phyloP scores from a whole-genome alignment of 768 basidiomycete genomes.

The Filobasidium floriforme region DNA sequence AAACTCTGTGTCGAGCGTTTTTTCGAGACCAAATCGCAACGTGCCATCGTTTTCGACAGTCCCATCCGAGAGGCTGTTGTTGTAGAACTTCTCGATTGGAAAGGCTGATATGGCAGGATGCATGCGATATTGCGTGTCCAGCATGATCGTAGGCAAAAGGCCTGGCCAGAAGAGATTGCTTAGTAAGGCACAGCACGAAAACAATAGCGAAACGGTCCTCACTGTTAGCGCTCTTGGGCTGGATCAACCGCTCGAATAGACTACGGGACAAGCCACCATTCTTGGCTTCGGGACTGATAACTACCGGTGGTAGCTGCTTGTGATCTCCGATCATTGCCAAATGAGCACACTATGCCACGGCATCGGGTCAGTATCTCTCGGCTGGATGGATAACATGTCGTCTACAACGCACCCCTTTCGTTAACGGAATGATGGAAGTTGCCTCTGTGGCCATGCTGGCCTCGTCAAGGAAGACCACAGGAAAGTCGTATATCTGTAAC shows the following conservation, averaged over 20 bases:
- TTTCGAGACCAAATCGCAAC: slow-evolving; percentile 50
- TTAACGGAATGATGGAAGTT: slow-evolving; percentile 78
- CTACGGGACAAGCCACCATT: slow-evolving; percentile 68
- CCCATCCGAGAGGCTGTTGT: slow-evolving; percentile 62
- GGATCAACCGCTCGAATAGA: slow-evolving; percentile 85
- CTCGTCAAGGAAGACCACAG: slow-evolving; percentile 87
- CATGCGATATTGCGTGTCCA: slow-evolving; percentile 94
- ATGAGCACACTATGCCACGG: slow-evolving; percentile 59
- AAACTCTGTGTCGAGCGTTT: slow-evolving; percentile 53
- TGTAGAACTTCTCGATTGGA: slow-evolving; percentile 77
- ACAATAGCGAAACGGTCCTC: background rate
- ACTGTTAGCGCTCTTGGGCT: slow-evolving; percentile 53
- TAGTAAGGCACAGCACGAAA: background rate
- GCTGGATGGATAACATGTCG: background rate
- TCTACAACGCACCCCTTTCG: slow-evolving; percentile 70
- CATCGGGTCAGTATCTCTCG: background rate
- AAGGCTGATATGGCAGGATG: slow-evolving; percentile 82
- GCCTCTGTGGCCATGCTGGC: slow-evolving; percentile 96
- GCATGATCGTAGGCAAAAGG: slow-evolving; percentile 73
- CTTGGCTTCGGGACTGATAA: slow-evolving; percentile 67
- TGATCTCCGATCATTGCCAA: slow-evolving; percentile 92
- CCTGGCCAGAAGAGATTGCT: slow-evolving; percentile 46
- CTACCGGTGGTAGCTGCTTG: slow-evolving; percentile 86
- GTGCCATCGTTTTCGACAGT: slow-evolving; percentile 56
- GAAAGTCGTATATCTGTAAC: slow-evolving; percentile 72